Evolutionary conservation across 306 rosid genomes (phyloP).

Genomic region (Prunus mira): DNA sequence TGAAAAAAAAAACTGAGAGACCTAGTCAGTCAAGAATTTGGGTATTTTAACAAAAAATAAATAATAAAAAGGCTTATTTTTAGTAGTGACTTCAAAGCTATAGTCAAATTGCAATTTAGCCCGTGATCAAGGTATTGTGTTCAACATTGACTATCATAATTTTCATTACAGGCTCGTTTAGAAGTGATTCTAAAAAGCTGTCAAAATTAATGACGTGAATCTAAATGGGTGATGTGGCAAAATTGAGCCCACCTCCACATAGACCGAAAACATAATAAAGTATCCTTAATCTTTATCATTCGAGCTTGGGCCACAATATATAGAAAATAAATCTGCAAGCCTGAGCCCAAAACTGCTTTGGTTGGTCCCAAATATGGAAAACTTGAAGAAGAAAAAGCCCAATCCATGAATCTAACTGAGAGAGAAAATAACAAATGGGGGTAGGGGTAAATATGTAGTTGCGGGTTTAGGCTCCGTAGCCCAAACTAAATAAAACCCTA

Average conservation of each 20-base stretch:
- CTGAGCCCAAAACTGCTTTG: background rate
- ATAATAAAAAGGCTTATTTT: background rate
- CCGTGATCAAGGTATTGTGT: too few relatives aligned
- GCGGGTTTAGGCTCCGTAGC: background rate
- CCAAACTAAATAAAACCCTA: constrained; percentile 5
- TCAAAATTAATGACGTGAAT: too few relatives aligned
- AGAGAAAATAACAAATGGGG: background rate
- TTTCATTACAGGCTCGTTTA: too few relatives aligned
- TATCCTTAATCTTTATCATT: too few relatives aligned
- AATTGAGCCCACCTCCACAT: background rate
- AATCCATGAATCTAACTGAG: too few relatives aligned
- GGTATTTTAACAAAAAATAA: background rate
- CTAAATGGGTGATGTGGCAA: too few relatives aligned
- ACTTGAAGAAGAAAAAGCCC: background rate
- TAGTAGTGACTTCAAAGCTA: too few relatives aligned
- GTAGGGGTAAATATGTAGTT: background rate
- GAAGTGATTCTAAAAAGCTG: accelerated
- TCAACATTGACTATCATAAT: too few relatives aligned
- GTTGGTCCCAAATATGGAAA: background rate
- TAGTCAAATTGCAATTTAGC: too few relatives aligned
- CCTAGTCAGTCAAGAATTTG: background rate
- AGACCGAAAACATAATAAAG: too few relatives aligned
- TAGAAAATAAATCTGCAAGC: too few relatives aligned
- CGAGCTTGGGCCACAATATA: background rate
- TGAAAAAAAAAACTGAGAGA: background rate